These are phyloP conservation scores for Pyrenula massariospora DNA, from an alignment of 495 filamentous ascomycete species.

Conservation along the genomic window DNA sequence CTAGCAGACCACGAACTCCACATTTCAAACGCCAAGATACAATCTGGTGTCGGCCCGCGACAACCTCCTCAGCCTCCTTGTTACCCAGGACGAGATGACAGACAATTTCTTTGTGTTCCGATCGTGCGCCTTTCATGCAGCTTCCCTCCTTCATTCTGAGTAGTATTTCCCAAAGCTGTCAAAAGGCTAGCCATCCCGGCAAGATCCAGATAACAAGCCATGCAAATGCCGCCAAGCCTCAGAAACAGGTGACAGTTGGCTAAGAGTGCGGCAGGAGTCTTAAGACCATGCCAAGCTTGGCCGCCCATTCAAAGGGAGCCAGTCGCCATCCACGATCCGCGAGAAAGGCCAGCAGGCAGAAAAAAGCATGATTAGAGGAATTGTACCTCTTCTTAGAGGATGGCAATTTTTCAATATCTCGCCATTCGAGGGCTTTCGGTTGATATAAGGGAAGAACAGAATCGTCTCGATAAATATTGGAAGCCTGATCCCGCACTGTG, in stretches of 20 bases:
- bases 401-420: neutral
- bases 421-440: neutral
- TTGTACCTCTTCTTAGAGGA: neutral
- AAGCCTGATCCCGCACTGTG: neutral
- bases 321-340: neutral
- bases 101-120: neutral
- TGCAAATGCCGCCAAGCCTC: neutral
- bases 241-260: neutral
- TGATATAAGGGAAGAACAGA: neutral
- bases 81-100: too few relatives aligned
- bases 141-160: neutral
- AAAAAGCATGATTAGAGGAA: neutral
- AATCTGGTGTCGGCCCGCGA: too few relatives aligned
- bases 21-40: too few relatives aligned
- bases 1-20: too few relatives aligned
- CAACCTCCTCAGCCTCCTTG: too few relatives aligned
- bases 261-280: neutral
- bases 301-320: neutral
- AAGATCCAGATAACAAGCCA: neutral
- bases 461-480: neutral
- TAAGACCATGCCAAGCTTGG: neutral
- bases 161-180: neutral
- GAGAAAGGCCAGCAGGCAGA: neutral
- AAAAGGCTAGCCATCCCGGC: neutral
- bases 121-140: neutral